phyloP scores from a whole-genome alignment of 306 rosid genomes.

The Canavalia ensiformis region DNA sequence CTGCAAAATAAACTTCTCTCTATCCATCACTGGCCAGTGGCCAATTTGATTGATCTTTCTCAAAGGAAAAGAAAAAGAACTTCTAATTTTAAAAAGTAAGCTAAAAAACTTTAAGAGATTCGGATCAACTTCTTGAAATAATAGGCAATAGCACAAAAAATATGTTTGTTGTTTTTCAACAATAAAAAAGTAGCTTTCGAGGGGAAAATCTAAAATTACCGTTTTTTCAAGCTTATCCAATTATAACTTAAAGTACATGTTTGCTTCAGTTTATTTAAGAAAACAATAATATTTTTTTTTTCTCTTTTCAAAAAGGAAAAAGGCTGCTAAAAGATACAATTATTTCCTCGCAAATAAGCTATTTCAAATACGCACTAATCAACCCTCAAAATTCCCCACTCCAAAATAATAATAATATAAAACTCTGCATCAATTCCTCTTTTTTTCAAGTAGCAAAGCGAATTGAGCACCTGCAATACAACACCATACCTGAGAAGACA shows the following conservation, averaged over 20 bases:
- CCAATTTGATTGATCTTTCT: not conserved
- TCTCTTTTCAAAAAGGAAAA: not conserved
- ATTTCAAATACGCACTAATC: not conserved
- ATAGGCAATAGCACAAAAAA: not conserved
- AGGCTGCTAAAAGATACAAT: not conserved
- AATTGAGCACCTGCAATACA: conserved; percentile 2
- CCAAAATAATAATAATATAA: not conserved
- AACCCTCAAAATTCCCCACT: not conserved
- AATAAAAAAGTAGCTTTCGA: not conserved
- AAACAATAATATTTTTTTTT: not conserved
- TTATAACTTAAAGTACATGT: not conserved
- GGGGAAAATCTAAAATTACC: not conserved
- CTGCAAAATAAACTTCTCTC: not conserved
- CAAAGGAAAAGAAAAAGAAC: not conserved
- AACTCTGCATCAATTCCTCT: not conserved
- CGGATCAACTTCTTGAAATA: not conserved
- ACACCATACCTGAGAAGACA: conserved; percentile 83
- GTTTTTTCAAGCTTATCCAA: not conserved
- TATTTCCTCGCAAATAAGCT: not conserved
- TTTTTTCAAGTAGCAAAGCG: not conserved
- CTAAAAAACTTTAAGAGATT: not conserved
- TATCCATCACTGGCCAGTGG: not conserved
- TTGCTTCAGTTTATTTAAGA: not conserved
- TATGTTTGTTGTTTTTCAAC: no score
- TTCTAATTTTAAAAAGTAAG: not conserved